A percentile compares a stretch with the other conserved stretches of the same genome.
phyloP scores from a whole-genome alignment of 2,329 filamentous ascomycete species.

The Arthrobotrys megalospora region DNA sequence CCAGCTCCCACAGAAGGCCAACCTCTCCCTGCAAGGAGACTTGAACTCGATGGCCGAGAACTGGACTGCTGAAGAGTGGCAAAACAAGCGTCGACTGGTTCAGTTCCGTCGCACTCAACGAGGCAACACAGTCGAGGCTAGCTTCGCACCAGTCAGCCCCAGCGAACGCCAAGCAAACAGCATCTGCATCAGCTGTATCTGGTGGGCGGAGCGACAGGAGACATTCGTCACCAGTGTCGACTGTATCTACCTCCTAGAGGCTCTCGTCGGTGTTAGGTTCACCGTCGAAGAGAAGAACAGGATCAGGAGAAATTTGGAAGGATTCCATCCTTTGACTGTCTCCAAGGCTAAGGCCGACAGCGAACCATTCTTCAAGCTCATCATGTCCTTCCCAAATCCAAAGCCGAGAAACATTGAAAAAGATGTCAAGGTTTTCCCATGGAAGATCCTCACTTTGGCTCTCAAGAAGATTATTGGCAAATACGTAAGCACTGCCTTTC shows the following conservation, averaged over 20 bases:
- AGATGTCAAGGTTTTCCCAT: conserved; percentile 98
- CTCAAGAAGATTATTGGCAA: conserved; percentile 99
- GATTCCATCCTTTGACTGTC: conserved; percentile 91
- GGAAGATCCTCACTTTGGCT: conserved; percentile 88
- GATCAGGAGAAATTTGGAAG: conserved; percentile 94
- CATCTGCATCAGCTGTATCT: conserved; percentile 97
- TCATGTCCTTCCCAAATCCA: conserved; percentile 96
- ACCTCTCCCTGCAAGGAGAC: conserved; percentile 87
- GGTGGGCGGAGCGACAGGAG: conserved; percentile 91
- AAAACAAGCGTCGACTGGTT: conserved; percentile 85
- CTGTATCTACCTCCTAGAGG: conserved; percentile 94
- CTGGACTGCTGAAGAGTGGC: conserved; percentile 87
- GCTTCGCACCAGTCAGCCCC: conserved; percentile 82
- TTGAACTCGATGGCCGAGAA: conserved; percentile 85
- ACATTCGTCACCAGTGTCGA: conserved; percentile 97
- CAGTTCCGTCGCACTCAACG: conserved; percentile 87
- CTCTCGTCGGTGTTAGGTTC: conserved; percentile 87
- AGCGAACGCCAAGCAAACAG: conserved; percentile 86
- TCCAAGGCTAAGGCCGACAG: conserved; percentile 93
- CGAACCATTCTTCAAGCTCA: conserved; percentile 98
- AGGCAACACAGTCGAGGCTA: conserved; percentile 84
- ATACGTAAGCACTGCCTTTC: conserved; percentile 76
- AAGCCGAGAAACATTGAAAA: conserved; percentile 99
- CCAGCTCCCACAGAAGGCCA: conserved; percentile 83
- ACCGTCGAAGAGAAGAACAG: conserved; percentile 98